Evolutionary conservation across 2,329 filamentous ascomycete species (phyloP), one percentile per base, ranked within the genome.

Genomic region (Pestalotiopsis sp.): DNA sequence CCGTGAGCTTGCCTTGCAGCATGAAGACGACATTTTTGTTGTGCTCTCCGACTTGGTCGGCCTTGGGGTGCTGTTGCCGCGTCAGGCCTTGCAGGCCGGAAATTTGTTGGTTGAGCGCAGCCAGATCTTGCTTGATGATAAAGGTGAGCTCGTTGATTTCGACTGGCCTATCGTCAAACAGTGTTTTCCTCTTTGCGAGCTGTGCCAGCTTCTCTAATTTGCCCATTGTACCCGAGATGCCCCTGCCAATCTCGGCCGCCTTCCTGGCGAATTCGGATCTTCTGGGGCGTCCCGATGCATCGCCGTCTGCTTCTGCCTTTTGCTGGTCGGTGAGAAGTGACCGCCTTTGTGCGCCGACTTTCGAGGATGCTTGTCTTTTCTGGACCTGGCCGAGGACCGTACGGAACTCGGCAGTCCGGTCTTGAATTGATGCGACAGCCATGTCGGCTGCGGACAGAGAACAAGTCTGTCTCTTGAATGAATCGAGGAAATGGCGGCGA

Each of bases 131-230:
- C 83, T 98, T 98, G 85, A 98, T 98, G 78, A 98, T 93, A 77
- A 95, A 98, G 7, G 95, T 98, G 79, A 98, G 89, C 81, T 98
- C 94, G 80, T 96, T 96, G 80, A 98, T 98, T 82, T 99, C 96
- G 67, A 98, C 93, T 0, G 96, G 94, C 78, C 93, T 90, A 83
- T 99, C 96, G 80, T 99, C 96, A 79, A 99, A 99, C 58, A 99
- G 90, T 11, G 96, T 97, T 82, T 97, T 97, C 77, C 95, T 91
- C 81, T 94, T 95, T n/a, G 96, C 96, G 78, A 99, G 84, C 80
- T 97, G 93, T 70, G 95, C 95, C 72, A 99, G 84, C 80, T 97
- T 93, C 83, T 98, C 94, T 76, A 99, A 84, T 82, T 98, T 99
- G 68, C 91, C 94, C 90, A 97, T 98, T 7, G 96, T 98, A 68